These are phyloP conservation scores for Mentha longifolia DNA, from an alignment of 257 asterid genomes.

Conservation along the genomic window DNA sequence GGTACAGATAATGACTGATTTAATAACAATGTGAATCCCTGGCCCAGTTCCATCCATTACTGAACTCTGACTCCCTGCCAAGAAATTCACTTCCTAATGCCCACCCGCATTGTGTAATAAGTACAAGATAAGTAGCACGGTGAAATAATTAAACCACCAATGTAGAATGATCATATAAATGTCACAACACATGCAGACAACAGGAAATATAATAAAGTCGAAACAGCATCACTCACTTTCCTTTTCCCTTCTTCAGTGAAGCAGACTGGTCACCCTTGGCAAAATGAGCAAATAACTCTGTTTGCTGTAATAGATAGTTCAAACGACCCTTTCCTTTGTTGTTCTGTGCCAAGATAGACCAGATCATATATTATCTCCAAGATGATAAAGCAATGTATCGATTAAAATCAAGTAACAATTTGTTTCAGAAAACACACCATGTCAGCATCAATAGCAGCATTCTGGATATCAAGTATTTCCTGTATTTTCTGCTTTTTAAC, in stretches of 20 bases:
- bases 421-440: constrained; percentile 58
- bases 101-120: constrained; percentile 7
- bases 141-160: constrained; percentile 7
- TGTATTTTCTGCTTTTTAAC: constrained; percentile 85
- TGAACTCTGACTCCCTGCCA: constrained; percentile 1
- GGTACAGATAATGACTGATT: neutral
- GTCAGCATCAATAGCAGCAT: constrained; percentile 93
- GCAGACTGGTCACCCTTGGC: constrained; percentile 84
- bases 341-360: constrained; percentile 60
- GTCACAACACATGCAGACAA: constrained; percentile 3
- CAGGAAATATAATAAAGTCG: neutral
- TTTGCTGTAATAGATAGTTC: constrained; percentile 93
- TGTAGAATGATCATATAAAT: neutral
- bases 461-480: constrained; percentile 86
- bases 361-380: constrained; percentile 16
- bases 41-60: neutral
- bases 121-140: neutral
- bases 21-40: constrained; percentile 9
- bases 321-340: constrained; percentile 93
- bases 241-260: constrained; percentile 75
- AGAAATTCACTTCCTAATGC: constrained; percentile 13
- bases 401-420: constrained; percentile 1
- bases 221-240: constrained; percentile 53
- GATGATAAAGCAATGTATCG: neutral
- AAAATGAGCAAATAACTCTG: constrained; percentile 97